Evolutionary conservation across 208 protist species (phyloP).

Genomic region (Acanthamoeba triangularis): DNA sequence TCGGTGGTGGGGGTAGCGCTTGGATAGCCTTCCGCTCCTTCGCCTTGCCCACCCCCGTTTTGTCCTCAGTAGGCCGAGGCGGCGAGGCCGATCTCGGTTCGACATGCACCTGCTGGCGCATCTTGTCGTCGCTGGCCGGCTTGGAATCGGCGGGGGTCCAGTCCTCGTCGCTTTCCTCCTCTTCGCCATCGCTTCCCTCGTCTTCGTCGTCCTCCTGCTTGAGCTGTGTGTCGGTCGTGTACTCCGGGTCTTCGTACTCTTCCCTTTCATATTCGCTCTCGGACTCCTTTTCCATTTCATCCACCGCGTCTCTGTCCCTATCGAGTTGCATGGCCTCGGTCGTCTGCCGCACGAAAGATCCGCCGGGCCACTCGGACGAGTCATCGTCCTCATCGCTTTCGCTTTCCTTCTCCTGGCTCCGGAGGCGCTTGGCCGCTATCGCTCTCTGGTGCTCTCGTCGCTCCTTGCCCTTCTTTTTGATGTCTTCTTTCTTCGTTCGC

Average conservation of each 20-base stretch:
- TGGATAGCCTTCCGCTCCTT: neutral
- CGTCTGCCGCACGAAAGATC: neutral
- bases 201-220: neutral
- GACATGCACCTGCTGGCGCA: neutral
- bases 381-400: slow-evolving; percentile 35
- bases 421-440: neutral
- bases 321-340: neutral
- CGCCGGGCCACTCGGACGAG: neutral
- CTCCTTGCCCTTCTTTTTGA: slow-evolving; percentile 18
- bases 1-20: neutral
- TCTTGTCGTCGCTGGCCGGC: neutral
- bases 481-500: slow-evolving; percentile 36
- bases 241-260: slow-evolving; percentile 45
- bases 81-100: neutral
- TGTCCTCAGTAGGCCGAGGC: neutral
- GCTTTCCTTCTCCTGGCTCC: neutral
- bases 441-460: neutral
- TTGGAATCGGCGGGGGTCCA: neutral
- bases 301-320: neutral
- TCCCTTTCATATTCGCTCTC: slow-evolving; percentile 39
- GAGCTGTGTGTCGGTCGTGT: neutral
- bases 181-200: slow-evolving; percentile 9
- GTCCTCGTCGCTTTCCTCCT: slow-evolving; percentile 19
- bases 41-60: neutral
- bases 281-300: slow-evolving; percentile 36